Evolutionary conservation across 1,284 basidiomycete genomes (phyloP), one percentile per base, ranked within the genome.

Genomic region (Microbotryum lychnidis-dioicae): DNA sequence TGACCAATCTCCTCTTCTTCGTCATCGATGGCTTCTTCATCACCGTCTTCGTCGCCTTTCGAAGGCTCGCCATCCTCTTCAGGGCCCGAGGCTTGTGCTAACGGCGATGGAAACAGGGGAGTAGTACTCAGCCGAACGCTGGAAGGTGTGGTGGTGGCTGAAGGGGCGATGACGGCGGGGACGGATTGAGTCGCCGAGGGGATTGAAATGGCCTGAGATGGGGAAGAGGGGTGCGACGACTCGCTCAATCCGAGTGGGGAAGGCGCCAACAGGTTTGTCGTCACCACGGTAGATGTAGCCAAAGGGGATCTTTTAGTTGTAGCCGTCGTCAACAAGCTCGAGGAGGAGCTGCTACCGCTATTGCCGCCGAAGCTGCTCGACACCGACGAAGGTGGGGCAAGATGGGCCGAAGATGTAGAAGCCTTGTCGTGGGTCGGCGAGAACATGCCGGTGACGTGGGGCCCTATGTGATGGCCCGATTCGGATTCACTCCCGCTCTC

Each of bases 51-150:
- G 44, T 68, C 67, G 14, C 64, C 62, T 42, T 58, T 58, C 25
- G 44, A 51, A 20, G 48, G 58, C 9, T 65, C 64, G 27, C 54
- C 52, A 14, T 68, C 61, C 49, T 68, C 67, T 16, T 62, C 64
- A 0, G 67, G 67, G 0, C 64, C 67, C 0, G 64, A 66, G 0
- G 67, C 62, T 45, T 68, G 65, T 2, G 64, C 64, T 16, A 68
- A 56, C 16, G 67, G 67, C 0, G 67, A 68, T 1, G 67, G 67
- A 29, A 64, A 66, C 37, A 66, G 58, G 18, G 67, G 67, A 1
- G 67, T 68, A 5, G 67, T 68, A 27, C 58, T 59, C 6, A 68
- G 51, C 2, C 64, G 54, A 3, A 66, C 67, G 18, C 62, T 63
- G 5, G 60, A 54, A 10, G 64, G 50, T 14, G 64, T 50, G 31